Evolutionary conservation across 192 early-diverging fungal species (phyloP), one percentile per base, ranked within the genome.

Genomic region (Umbelopsis vinacea): DNA sequence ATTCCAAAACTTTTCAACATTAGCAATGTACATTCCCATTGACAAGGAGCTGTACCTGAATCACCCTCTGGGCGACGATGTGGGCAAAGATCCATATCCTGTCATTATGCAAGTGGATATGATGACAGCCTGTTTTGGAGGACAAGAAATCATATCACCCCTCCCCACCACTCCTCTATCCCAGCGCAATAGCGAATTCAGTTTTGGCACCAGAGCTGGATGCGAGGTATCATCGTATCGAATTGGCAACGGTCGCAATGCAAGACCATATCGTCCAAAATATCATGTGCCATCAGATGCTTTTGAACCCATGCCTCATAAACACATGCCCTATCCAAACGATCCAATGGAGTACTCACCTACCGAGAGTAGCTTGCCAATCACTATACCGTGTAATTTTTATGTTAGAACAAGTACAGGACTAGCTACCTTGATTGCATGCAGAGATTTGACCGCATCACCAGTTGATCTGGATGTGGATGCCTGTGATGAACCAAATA

Each of bases 221-320:
- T 63, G 57, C n/a, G 57, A 63, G 17, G 57, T 63, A 38, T 63
- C 57, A 17, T 37, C 57, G 19, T 63, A 63, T 37, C 26, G 57
- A 14, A 63, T 63, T 3, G 57, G 57, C 19, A 29, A 35, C 15
- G 57, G 29, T 17, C 57, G 57, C 14, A 63, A 63, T 33, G 57
- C 57, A 29, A 22, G 57, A 35, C 57, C 57, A 35, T 63, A 63
- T 33, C 57, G 33, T 29, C 57, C 57, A 37, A 63, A 63, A 63
- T 63, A 63, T 63, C 29, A 35, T 63, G 33, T 63, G 14, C 24
- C 57, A 63, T 63, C 57, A 63, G 57, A 63, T 63, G 57, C 57
- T 17, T 37, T 63, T 33, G 14, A 35, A 35, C 57, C 57, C 29
- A 35, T 63, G 33, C 57, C 57, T 38, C 57, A 63, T 37, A 63